Base-by-base conservation (phyloP, 768 basidiomycete genomes). In the Mycena pura region DNA sequence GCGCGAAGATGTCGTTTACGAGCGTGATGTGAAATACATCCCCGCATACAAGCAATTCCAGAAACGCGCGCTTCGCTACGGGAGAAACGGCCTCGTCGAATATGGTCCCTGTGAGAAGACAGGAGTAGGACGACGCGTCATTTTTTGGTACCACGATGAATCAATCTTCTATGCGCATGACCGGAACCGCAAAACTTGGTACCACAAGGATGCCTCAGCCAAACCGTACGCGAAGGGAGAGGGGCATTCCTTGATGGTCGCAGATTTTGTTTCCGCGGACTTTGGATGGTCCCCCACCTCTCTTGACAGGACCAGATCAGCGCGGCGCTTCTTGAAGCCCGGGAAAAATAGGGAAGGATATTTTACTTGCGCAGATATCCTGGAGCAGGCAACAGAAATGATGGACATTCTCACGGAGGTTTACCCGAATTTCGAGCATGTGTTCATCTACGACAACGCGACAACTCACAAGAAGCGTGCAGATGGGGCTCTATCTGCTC, bases 131-230 rank as follows among this genome's bases (percentile, higher is more conserved):
- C n/a, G n/a, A n/a, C 56, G 28, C 15, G 46, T 68, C 19, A 56
- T 71, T 10, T 36, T 69, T 17, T 72, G 66, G 68, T 64, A 51
- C 38, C 70, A 75, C 57, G 67, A 75, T 60, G 72, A 78, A 59
- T 74, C 74, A n/a, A 76, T 63, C 3, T 78, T 76, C 63, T 75
- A 76, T 66, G 75, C 69, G 21, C 63, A 78, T 68, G 74, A 78
- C 62, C 56, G 65, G 0, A 49, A 60, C 0, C 66, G 63, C 27
- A 19, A 59, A 21, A 29, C 40, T 6, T 78, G 74, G 74, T 41
- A 68, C 10, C 62, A 73, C 29, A 50, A 68, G 17, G 17, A 32
- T 32, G 53, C 31, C 49, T 46, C 36, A 19, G 44, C 57, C 28
- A 62, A 50, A 5, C 74, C 72, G 19, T 57, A 71, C 27, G 27